Conservation (phyloP, 345 rosid species). For the Erodium maritimum region DNA sequence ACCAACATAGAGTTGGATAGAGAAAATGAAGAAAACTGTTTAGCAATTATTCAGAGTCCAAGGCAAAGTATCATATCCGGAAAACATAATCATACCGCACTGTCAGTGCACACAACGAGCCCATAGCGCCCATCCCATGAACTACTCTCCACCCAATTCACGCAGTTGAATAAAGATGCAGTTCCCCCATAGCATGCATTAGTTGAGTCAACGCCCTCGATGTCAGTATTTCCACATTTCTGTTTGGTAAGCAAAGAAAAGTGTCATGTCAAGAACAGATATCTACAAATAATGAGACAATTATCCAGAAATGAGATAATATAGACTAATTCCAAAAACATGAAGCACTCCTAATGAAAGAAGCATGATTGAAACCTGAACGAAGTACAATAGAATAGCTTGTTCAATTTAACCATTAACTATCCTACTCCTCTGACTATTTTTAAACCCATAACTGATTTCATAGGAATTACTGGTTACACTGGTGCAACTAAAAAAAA, state of each 20-base stretch:
- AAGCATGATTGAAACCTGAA: not conserved
- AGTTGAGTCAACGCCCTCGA: constrained; percentile 96
- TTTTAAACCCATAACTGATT: not conserved
- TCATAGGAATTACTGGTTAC: not conserved
- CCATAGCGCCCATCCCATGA: constrained; percentile 99
- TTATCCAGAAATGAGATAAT: not conserved
- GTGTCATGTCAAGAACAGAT: not conserved
- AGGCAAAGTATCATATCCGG: not conserved
- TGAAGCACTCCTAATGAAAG: not conserved
- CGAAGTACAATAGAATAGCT: too few species aligned
- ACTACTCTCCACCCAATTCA: constrained; percentile 96
- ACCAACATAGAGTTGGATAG: too few species aligned
- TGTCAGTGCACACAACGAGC: constrained; percentile 90
- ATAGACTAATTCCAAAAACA: not conserved
- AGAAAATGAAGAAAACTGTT: too few species aligned
- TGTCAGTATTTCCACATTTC: constrained; percentile 89
- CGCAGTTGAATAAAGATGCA: constrained; percentile 91
- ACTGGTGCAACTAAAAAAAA: too few species aligned
- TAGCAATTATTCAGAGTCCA: not conserved
- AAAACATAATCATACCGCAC: constrained; percentile 65
- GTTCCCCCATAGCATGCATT: constrained; percentile 99
- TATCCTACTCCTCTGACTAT: not conserved
- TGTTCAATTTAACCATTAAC: too few species aligned
- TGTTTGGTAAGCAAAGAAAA: constrained; percentile 27
- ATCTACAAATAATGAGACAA: not conserved